Conservation (phyloP, 768 basidiomycete genomes). For the Neoboletus magnificus region DNA sequence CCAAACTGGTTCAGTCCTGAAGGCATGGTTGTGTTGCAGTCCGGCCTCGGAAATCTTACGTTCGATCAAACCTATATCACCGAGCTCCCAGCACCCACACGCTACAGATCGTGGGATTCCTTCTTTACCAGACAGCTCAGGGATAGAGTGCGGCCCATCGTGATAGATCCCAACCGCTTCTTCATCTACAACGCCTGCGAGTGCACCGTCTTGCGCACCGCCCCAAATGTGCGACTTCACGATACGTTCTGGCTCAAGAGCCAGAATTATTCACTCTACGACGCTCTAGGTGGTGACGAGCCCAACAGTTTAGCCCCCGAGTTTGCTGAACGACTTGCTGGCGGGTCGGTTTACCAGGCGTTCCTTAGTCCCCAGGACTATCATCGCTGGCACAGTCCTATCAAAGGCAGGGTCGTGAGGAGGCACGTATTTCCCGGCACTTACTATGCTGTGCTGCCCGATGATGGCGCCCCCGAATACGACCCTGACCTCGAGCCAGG, state of each 20-base stretch:
- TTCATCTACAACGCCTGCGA: slow-evolving; percentile 37
- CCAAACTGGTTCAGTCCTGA: not conserved
- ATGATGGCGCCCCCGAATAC: not conserved
- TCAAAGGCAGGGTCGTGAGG: not conserved
- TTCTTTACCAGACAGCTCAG: not conserved
- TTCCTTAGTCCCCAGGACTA: slow-evolving; percentile 28
- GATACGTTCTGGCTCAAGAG: slow-evolving; percentile 60
- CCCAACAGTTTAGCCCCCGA: not conserved
- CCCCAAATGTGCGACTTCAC: slow-evolving; percentile 34
- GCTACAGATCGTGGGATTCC: not conserved
- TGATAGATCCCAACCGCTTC: not conserved
- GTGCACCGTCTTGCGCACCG: slow-evolving; percentile 39
- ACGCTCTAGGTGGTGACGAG: slow-evolving; percentile 40
- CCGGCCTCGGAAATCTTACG: not conserved
- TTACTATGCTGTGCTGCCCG: slow-evolving; percentile 15
- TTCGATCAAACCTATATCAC: not conserved
- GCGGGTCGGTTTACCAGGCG: slow-evolving; percentile 53
- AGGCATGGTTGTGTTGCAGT: not conserved
- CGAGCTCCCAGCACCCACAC: not conserved
- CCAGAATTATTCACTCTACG: slow-evolving; percentile 52
- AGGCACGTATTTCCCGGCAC: not conserved
- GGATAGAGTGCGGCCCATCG: not conserved
- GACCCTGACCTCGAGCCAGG: not conserved
- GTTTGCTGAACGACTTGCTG: slow-evolving; percentile 14
- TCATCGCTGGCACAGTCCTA: not conserved